phyloP scores from a whole-genome alignment of 1,284 basidiomycete species.

The Tausonia pullulans region DNA sequence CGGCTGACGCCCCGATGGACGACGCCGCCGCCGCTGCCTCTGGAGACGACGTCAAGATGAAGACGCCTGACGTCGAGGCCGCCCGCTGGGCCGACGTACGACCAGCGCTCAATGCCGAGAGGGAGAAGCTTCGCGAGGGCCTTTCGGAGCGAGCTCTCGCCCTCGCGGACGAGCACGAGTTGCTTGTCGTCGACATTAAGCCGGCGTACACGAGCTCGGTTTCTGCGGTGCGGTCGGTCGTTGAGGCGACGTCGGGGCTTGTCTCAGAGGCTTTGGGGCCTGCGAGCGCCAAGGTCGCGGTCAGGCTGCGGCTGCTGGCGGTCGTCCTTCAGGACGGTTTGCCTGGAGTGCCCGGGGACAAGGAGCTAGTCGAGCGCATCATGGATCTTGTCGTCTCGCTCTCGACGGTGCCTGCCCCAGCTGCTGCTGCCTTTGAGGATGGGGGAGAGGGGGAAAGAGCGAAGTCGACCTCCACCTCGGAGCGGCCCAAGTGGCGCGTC shows the following conservation, averaged over 20 bases:
- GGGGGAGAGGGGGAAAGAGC: too few species aligned
- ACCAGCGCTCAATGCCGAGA: slow-evolving; percentile 48
- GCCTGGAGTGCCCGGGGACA: slow-evolving; percentile 1
- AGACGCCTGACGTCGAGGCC: slow-evolving; percentile 3
- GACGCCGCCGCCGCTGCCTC: slow-evolving; percentile 6
- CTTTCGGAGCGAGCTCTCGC: slow-evolving; percentile 58
- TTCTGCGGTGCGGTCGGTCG: slow-evolving; percentile 31
- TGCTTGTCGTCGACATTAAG: slow-evolving; percentile 81
- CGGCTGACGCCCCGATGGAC: slow-evolving; percentile 12
- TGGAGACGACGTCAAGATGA: not conserved
- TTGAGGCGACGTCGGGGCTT: slow-evolving; percentile 18
- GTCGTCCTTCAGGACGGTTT: slow-evolving; percentile 58
- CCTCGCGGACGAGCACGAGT: slow-evolving; percentile 75
- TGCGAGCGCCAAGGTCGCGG: slow-evolving; percentile 50
- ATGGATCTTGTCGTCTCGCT: slow-evolving; percentile 56
- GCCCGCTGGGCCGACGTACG: slow-evolving; percentile 18
- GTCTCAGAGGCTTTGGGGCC: slow-evolving; percentile 36
- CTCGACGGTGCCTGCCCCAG: too few species aligned
- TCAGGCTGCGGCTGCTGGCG: slow-evolving; percentile 74
- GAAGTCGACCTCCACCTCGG: not conserved
- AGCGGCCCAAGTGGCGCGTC: slow-evolving; percentile 68
- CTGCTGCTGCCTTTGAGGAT: not conserved
- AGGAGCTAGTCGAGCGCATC: slow-evolving; percentile 34
- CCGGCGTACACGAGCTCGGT: slow-evolving; percentile 58
- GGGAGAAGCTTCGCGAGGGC: slow-evolving; percentile 55